Conservation (phyloP, 768 basidiomycete genomes). For the Mycena alexandri region DNA sequence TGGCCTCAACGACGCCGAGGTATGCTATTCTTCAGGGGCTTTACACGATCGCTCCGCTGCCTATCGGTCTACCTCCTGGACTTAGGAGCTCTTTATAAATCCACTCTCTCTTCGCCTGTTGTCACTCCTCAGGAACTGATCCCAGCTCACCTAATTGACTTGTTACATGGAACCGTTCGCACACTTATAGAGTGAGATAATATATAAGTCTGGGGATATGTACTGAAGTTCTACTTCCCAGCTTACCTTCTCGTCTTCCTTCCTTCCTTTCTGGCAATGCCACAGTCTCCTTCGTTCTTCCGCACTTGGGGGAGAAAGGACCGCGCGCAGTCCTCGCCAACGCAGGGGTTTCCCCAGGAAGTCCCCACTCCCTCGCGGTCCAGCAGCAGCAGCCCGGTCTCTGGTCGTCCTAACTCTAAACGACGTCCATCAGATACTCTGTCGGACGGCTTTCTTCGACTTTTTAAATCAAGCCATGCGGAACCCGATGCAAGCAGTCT, state of each 20-base stretch:
- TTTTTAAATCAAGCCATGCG: slow-evolving; percentile 19
- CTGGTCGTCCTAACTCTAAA: background rate
- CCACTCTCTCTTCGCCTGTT: slow-evolving; percentile 36
- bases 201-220: slow-evolving; percentile 19
- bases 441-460: slow-evolving; percentile 25
- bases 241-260: slow-evolving; percentile 15
- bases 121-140: slow-evolving; percentile 38
- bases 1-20: background rate
- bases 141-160: slow-evolving; percentile 31
- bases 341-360: slow-evolving; percentile 7
- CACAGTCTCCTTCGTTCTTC: slow-evolving; percentile 52
- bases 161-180: slow-evolving; percentile 25
- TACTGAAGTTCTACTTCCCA: slow-evolving; percentile 12
- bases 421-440: slow-evolving; percentile 23
- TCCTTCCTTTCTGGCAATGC: slow-evolving; percentile 46
- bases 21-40: slow-evolving; percentile 6
- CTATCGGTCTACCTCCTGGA: background rate
- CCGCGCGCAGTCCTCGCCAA: slow-evolving; percentile 22
- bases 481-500: slow-evolving; percentile 22
- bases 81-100: slow-evolving; percentile 21
- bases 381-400: slow-evolving; percentile 25
- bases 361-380: slow-evolving; percentile 18
- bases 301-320: slow-evolving; percentile 57
- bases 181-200: slow-evolving; percentile 28
- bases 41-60: background rate